Evolutionary conservation across 208 protist genomes (phyloP).

Genomic region (Plasmodiophora brassicae): DNA sequence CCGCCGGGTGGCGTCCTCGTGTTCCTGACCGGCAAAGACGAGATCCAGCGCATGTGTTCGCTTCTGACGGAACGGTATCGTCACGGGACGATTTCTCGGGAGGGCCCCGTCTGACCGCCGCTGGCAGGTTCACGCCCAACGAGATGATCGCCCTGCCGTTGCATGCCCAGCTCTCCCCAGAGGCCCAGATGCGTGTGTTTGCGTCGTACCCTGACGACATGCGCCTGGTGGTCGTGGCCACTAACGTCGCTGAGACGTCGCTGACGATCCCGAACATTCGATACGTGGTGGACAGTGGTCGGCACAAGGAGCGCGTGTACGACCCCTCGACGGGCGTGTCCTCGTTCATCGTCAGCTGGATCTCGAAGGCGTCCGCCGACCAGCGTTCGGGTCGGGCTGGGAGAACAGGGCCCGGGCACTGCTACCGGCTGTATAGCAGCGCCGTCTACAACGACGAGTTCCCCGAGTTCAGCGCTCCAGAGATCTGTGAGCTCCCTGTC

Average conservation of each 20-base stretch:
- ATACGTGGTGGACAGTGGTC: slow-evolving; percentile 81
- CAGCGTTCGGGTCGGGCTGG: slow-evolving; percentile 76
- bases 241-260: slow-evolving; percentile 99
- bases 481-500: slow-evolving; percentile 68
- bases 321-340: slow-evolving; percentile 56
- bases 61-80: too few relatives aligned
- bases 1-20: slow-evolving; percentile 91
- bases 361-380: slow-evolving; percentile 67
- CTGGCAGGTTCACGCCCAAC: neutral
- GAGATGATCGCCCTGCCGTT: slow-evolving; percentile 91
- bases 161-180: slow-evolving; percentile 89
- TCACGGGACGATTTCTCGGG: neutral
- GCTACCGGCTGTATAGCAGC: slow-evolving; percentile 73
- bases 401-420: slow-evolving; percentile 72
- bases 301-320: slow-evolving; percentile 57
- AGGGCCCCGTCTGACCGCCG: neutral
- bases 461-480: slow-evolving; percentile 52
- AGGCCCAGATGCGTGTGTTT: slow-evolving; percentile 80
- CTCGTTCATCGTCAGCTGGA: slow-evolving; percentile 65
- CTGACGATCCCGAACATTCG: slow-evolving; percentile 89
- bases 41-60: slow-evolving; percentile 80
- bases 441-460: slow-evolving; percentile 67
- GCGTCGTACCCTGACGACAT: neutral
- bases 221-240: slow-evolving; percentile 94
- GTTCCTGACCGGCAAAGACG: slow-evolving; percentile 90